Percentiles rank a stretch among this genome's conserved stretches.
These are phyloP conservation scores for Waltiozyma sp. DNA, from an alignment of 1,139 yeast genomes.

Conservation along the genomic window DNA sequence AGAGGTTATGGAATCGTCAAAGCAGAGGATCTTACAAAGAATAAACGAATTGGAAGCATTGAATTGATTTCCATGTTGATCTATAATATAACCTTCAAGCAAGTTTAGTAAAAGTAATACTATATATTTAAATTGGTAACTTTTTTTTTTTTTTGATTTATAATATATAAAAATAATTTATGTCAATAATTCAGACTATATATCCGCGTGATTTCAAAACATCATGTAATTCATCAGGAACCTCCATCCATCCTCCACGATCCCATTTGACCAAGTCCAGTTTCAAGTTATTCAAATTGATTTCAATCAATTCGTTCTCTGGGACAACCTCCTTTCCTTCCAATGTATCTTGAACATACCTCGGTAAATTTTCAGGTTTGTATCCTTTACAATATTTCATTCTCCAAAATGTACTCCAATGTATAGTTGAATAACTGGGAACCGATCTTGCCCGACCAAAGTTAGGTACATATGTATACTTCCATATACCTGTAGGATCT, in stretches of 20 bases:
- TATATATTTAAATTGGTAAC: no score
- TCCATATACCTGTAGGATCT: constrained; percentile 36
- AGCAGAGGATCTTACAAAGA: constrained; percentile 43
- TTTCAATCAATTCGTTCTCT: constrained; percentile 4
- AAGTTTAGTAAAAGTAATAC: no score
- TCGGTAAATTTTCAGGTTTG: constrained; percentile 34
- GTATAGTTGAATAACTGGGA: constrained; percentile 36
- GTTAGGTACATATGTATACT: constrained; percentile 37
- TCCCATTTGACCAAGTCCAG: constrained; percentile 22
- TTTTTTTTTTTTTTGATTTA: no score
- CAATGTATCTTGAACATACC: constrained; percentile 18
- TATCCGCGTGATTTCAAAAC: constrained; percentile 11
- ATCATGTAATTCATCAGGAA: constrained; percentile 32
- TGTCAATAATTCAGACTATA: background rate
- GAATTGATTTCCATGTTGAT: constrained; percentile 11
- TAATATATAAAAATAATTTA: no score
- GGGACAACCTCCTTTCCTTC: constrained; percentile 15
- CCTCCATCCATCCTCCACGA: constrained; percentile 22
- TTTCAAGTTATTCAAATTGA: constrained; percentile 17
- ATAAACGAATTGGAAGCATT: constrained; percentile 23
- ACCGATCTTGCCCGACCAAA: constrained; percentile 38
- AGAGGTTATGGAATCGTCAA: constrained; percentile 66
- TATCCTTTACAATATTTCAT: constrained; percentile 34
- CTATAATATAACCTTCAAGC: no score
- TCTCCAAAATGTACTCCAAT: constrained; percentile 56